Percentiles rank a stretch among this genome's conserved stretches.
Evolutionary conservation across 2,329 filamentous ascomycete genomes (phyloP).

Genomic region (Aspergillus texensis): DNA sequence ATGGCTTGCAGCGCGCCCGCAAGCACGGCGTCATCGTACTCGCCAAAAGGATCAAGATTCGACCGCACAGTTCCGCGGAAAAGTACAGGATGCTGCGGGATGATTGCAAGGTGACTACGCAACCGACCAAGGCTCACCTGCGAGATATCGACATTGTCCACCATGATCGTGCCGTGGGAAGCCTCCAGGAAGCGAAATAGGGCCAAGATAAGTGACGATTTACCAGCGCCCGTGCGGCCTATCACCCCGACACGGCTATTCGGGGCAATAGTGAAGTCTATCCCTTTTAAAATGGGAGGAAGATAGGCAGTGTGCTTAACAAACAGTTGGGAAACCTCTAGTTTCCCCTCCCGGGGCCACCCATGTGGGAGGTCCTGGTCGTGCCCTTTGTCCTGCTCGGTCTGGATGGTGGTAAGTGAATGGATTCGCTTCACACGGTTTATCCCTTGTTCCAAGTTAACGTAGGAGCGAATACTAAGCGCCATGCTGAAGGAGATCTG

Average conservation of each 20-base stretch:
- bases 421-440: constrained; percentile 46
- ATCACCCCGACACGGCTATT: constrained; percentile 36
- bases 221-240: constrained; percentile 39
- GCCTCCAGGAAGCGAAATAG: constrained; percentile 35
- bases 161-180: constrained; percentile 28
- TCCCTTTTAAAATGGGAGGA: constrained; percentile 42
- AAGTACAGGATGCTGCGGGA: constrained; percentile 79
- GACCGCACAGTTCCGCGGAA: constrained; percentile 77
- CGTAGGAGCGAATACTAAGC: neutral
- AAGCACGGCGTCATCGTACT: constrained; percentile 69
- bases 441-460: constrained; percentile 8
- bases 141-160: constrained; percentile 53
- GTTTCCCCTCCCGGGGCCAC: constrained; percentile 58
- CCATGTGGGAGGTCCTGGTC: constrained; percentile 17
- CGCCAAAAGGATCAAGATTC: constrained; percentile 76
- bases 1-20: constrained; percentile 70
- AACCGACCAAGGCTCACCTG: constrained; percentile 56
- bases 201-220: constrained; percentile 36
- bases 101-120: constrained; percentile 75
- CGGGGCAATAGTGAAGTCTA: constrained; percentile 29
- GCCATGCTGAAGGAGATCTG: neutral
- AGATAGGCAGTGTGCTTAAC: constrained; percentile 73
- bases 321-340: constrained; percentile 74
- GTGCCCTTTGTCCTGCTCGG: constrained; percentile 24
- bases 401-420: constrained; percentile 55